Evolutionary conservation across 1,139 yeast genomes (phyloP).

Genomic region (Sugiyamaella sp.): DNA sequence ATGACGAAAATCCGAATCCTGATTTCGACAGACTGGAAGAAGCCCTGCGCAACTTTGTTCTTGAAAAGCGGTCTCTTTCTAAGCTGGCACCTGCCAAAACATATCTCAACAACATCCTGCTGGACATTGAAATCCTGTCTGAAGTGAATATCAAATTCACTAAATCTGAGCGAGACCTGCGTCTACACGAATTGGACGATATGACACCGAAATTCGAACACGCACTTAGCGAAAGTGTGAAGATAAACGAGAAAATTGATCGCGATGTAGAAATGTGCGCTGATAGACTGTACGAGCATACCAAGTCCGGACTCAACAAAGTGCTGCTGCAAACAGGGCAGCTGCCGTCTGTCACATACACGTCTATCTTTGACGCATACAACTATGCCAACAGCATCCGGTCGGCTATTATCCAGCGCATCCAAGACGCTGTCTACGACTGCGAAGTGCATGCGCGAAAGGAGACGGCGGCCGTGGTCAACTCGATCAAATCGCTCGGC

Average conservation of each 20-base stretch:
- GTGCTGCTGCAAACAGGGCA: constrained; percentile 64
- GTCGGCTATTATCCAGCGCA: constrained; percentile 62
- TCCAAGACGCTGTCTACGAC: constrained; percentile 61
- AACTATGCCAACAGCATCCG: constrained; percentile 75
- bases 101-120: constrained; percentile 67
- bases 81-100: constrained; percentile 92
- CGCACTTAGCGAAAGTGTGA: constrained; percentile 54
- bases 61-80: constrained; percentile 86
- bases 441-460: constrained; percentile 72
- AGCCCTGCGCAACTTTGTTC: constrained; percentile 78
- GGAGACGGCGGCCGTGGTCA: constrained; percentile 61
- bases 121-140: constrained; percentile 66
- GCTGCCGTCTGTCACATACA: constrained; percentile 57
- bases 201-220: constrained; percentile 64
- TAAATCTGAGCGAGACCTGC: constrained; percentile 45
- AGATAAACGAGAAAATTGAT: constrained; percentile 63
- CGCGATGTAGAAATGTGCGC: constrained; percentile 63
- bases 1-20: constrained; percentile 24
- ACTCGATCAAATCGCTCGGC: constrained; percentile 62
- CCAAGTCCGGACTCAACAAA: constrained; percentile 56
- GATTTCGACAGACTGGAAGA: constrained; percentile 81
- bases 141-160: constrained; percentile 61
- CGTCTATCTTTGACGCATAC: constrained; percentile 65
- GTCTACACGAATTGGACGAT: constrained; percentile 49
- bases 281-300: constrained; percentile 60